phyloP scores from a whole-genome alignment of 2,329 filamentous ascomycete genomes.

The Blastomyces silverae region DNA sequence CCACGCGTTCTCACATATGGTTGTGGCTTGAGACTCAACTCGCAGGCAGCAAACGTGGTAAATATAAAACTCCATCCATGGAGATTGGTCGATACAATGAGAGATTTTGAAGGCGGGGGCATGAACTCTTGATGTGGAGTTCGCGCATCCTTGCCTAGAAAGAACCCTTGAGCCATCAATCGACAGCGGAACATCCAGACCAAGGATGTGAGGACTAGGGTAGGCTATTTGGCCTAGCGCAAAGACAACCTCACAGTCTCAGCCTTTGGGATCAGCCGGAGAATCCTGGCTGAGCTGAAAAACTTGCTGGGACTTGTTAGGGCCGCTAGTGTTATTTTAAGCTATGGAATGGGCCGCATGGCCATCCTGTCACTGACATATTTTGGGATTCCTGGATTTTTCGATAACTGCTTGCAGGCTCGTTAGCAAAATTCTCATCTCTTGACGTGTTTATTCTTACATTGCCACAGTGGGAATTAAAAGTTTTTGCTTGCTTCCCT shows the following conservation, averaged over 20 bases:
- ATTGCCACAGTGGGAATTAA: slow-evolving; percentile 9
- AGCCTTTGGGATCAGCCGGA: not conserved
- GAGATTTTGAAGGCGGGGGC: not conserved
- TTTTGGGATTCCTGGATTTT: not conserved
- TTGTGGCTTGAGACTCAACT: not conserved
- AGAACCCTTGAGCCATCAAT: not conserved
- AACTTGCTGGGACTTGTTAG: not conserved
- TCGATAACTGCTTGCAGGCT: not conserved
- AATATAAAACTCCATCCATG: not conserved
- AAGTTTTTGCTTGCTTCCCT: not conserved
- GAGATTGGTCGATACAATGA: not conserved
- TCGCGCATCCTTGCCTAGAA: not conserved
- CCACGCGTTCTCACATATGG: not conserved
- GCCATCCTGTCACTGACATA: not conserved
- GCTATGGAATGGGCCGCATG: not conserved
- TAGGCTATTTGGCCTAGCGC: not conserved
- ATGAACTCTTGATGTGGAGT: not conserved
- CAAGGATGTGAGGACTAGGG: not conserved
- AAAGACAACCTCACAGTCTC: not conserved
- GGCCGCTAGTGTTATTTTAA: not conserved
- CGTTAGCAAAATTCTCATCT: not conserved
- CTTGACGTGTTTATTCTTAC: slow-evolving; percentile 2
- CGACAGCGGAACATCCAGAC: not conserved
- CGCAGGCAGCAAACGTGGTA: slow-evolving; percentile 2
- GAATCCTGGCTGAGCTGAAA: slow-evolving; percentile 10